Conservation (phyloP, 306 rosid genomes). For the Trifolium fragiferum region DNA sequence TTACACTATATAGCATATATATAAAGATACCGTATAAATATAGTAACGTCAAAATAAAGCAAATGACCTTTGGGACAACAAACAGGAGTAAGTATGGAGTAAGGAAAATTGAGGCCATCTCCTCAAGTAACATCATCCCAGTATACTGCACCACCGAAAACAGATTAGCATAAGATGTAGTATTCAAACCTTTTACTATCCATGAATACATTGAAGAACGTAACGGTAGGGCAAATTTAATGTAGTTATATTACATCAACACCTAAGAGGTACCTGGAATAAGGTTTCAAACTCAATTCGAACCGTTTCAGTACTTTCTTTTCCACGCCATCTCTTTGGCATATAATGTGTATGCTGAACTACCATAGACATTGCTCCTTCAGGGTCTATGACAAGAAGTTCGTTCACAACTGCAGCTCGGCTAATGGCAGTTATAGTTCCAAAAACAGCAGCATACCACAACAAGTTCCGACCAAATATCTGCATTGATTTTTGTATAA, state of each 20-base stretch:
- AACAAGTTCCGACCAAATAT: slow-evolving; percentile 90
- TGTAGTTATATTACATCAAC: slow-evolving; percentile 16
- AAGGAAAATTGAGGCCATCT: slow-evolving; percentile 95
- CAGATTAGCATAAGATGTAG: slow-evolving; percentile 28
- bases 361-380: slow-evolving; percentile 85
- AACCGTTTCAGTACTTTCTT: slow-evolving; percentile 71
- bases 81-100: slow-evolving; percentile 88
- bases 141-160: slow-evolving; percentile 65
- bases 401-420: slow-evolving; percentile 76
- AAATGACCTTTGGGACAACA: slow-evolving; percentile 80
- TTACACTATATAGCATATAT: neutral
- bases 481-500: slow-evolving; percentile 48
- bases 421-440: slow-evolving; percentile 82
- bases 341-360: slow-evolving; percentile 92
- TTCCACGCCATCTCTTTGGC: slow-evolving; percentile 97
- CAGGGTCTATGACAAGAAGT: slow-evolving; percentile 77
- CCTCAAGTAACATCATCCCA: slow-evolving; percentile 98
- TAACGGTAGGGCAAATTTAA: slow-evolving; percentile 2
- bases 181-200: slow-evolving; percentile 29
- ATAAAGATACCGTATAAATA: neutral
- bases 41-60: slow-evolving; percentile 13
- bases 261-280: slow-evolving; percentile 69
- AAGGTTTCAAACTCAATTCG: slow-evolving; percentile 76
- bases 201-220: neutral
- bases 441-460: slow-evolving; percentile 97